Evolutionary conservation across 805 yeast genomes (phyloP), one percentile per base, ranked within the genome.

Genomic region (Metschnikowia shivogae): DNA sequence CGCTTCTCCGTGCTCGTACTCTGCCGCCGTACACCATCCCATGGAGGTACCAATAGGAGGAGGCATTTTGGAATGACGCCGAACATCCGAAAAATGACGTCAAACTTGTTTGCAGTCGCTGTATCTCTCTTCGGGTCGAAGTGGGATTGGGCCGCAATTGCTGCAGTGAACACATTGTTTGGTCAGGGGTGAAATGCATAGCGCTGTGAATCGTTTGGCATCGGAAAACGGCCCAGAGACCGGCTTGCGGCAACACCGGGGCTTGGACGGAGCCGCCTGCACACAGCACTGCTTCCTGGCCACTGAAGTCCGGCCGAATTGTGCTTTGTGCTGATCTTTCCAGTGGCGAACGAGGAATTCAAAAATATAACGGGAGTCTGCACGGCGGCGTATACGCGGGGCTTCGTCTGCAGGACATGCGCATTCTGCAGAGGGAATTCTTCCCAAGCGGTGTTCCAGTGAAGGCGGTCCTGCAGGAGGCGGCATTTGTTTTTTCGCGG

Each of bases 1-100:
- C 28, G 24, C 26, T 22, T 22, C 37, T 20, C 37, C 26, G 29
- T 34, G 37, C 29, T 20, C 36, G 19, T 22, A 34, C 19, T 22
- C 37, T 22, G 37, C 37, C 37, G 37, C 37, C 37, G 22, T 34
- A 34, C 37, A 24, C 37, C 37, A 34, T 34, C 27, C 24, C 17
- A 34, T 6, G 8, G 8, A 2, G 26, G 26, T 22, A 22, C 37
- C 37, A 34, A 34, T 34, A 11, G 12, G 29, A 34, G 28, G 26
- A 34, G 36, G 11, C 3, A 2, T 22, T 22, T 22, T 22, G 26
- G 26, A 22, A 22, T 22, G 26, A 22, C 26, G 26, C 8, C 26
- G 26, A 22, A 22, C 26, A 22, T 22, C 11, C 29, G 29, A 27
- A 17, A 17, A 17, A 29, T 22, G 26, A 22, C 26, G 26, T 22